Evolutionary conservation across 352 stramenopile genomes (phyloP).

Genomic region (Pythium graminicola): DNA sequence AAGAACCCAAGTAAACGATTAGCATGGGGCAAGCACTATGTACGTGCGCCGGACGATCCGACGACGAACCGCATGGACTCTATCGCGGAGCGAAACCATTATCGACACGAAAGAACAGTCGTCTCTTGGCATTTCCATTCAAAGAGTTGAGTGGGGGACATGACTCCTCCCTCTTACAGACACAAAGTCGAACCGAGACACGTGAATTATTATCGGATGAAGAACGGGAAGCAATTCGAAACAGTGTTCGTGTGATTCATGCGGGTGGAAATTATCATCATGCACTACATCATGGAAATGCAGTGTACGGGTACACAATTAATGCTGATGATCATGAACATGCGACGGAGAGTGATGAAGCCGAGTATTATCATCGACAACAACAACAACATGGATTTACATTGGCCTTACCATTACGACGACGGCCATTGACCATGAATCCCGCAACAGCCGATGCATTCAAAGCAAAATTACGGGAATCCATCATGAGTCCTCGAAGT

Average conservation of each 20-base stretch:
- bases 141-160: slow-evolving; percentile 1
- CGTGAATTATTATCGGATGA: slow-evolving; percentile 23
- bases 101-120: slow-evolving; percentile 1
- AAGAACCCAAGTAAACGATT: background rate
- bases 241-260: slow-evolving; percentile 21
- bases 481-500: slow-evolving; percentile 56
- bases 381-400: background rate
- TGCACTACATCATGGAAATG: slow-evolving; percentile 3
- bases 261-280: slow-evolving; percentile 8
- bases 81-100: slow-evolving; percentile 4
- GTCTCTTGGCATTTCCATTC: slow-evolving; percentile 1
- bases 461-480: slow-evolving; percentile 59
- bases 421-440: slow-evolving; percentile 28
- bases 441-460: slow-evolving; percentile 60
- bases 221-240: slow-evolving; percentile 22
- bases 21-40: slow-evolving; percentile 20
- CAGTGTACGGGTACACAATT: slow-evolving; percentile 12
- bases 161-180: slow-evolving; percentile 19
- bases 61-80: slow-evolving; percentile 17
- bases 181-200: slow-evolving; percentile 23
- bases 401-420: slow-evolving; percentile 7
- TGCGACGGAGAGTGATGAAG: slow-evolving; percentile 22
- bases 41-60: slow-evolving; percentile 15
- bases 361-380: slow-evolving; percentile 21
- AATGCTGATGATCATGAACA: slow-evolving; percentile 13